Evolutionary conservation across 2,329 filamentous ascomycete genomes (phyloP), one percentile per base, ranked within the genome.

Genomic region (Whalleya microplaca): DNA sequence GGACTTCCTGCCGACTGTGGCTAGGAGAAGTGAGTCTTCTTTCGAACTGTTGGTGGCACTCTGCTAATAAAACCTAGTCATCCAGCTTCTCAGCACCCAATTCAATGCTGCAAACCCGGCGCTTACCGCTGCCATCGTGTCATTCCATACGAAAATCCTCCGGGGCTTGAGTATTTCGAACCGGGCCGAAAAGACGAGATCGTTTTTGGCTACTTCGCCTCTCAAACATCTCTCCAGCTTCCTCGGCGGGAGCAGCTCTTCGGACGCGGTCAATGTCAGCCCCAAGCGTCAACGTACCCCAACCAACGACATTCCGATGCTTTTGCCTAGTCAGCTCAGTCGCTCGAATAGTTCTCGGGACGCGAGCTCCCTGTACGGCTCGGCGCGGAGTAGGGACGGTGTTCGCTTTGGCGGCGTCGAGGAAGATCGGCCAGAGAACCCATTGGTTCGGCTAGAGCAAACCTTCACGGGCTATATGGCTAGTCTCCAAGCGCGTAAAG

Each of bases 211-310:
- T 3, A 84, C 88, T n/a, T 97, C 93, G 0, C 93, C 94, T 0
- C 91, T 96, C 46, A 98, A 97, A 72, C 81, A 96, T 68, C 79
- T 98, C 16, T 96, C 93, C 0, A 96, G 84, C 68, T 84, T 97
- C 51, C 85, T 96, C 66, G 84, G 85, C 32, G 84, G 85, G 21
- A 83, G 81, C 53, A 81, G 73, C 32, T 80, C 78, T 59, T 76
- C 73, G 37, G 72, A 76, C 12, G 58, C 71, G 20, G 66, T 74
- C 47, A 65, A n/a, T n/a, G n/a, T 64, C 63, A 56, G 72, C 2
- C 71, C 76, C 9, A 81, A 78, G 56, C 71, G 71, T 54, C 76
- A 75, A 48, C 76, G 76, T 41, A 74, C 75, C 18, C 75, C 76
- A 14, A 66, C 72, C 48, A 62, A 59, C 19, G 70, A 71, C 21